Evolutionary conservation across 2,329 filamentous ascomycete species (phyloP), one percentile per base, ranked within the genome.

Genomic region (Volutella citrinella): DNA sequence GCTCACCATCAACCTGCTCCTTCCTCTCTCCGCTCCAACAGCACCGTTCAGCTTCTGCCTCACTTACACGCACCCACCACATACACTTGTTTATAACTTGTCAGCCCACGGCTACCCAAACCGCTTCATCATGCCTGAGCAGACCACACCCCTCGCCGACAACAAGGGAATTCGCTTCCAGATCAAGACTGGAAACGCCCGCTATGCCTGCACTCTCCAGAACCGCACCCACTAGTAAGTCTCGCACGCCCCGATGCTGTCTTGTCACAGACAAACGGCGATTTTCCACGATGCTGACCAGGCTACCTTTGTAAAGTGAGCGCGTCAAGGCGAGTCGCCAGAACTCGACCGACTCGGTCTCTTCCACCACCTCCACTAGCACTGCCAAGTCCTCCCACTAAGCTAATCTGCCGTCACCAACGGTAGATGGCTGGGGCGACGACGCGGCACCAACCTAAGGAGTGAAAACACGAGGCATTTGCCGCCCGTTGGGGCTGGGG

Each of bases 221-320:
- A 67, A 72, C 53, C 66, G 68, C 35, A 38, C 49, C 42, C 34
- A 54, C 10, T 69, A 70, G 69, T 72, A 64, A 42, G 68, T 58
- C 17, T 19, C n/a, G n/a, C n/a, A n/a, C n/a, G n/a, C n/a, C n/a
- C n/a, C n/a, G n/a, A n/a, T n/a, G n/a, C n/a, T n/a, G n/a, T n/a
- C n/a, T n/a, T n/a, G n/a, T n/a, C n/a, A n/a, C n/a, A n/a, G n/a
- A n/a, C n/a, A n/a, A n/a, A n/a, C n/a, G n/a, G n/a, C n/a, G n/a
- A n/a, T n/a, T n/a, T n/a, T n/a, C n/a, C 16, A 19, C 7, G 14
- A 27, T 32, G n/a, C 36, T 52, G 13, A 43, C 50, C 44, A 30
- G 46, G n/a, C n/a, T n/a, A n/a, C n/a, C 28, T 18, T 19, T 10
- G 26, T 24, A 7, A 36, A 69, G 65, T 34, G 64, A 69, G 61